Percentiles rank a stretch among this genome's conserved stretches.
These are phyloP conservation scores for Metarhizium guizhouense DNA, from an alignment of 2,329 filamentous ascomycete species.

Conservation along the genomic window DNA sequence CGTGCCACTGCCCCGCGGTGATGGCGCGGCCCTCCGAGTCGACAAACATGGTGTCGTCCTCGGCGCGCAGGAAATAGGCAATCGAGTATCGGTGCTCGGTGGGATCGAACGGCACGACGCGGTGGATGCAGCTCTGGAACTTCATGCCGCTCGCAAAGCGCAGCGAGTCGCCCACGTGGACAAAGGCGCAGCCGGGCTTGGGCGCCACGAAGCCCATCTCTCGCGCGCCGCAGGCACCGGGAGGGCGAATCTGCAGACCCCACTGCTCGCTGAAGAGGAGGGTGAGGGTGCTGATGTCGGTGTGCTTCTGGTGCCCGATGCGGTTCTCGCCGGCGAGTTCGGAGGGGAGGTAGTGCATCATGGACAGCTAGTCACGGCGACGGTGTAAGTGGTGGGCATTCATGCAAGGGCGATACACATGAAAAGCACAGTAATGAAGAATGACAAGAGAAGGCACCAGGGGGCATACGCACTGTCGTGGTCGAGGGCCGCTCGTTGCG, in stretches of 20 bases:
- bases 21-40: constrained; percentile 45
- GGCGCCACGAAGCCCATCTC: constrained; percentile 47
- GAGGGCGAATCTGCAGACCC: constrained; percentile 47
- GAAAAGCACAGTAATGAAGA: too few relatives aligned
- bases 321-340: constrained; percentile 31
- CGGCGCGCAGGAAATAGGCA: constrained; percentile 48
- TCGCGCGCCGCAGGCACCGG: constrained; percentile 27
- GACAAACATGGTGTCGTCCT: constrained; percentile 46
- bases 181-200: constrained; percentile 39
- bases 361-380: constrained; percentile 29
- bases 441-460: too few relatives aligned
- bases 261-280: constrained; percentile 47
- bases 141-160: constrained; percentile 44
- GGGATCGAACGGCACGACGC: constrained; percentile 43
- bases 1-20: constrained; percentile 45
- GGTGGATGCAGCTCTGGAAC: constrained; percentile 48
- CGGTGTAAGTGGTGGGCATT: constrained; percentile 20
- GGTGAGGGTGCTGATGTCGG: constrained; percentile 46
- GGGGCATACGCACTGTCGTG: neutral
- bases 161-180: constrained; percentile 51
- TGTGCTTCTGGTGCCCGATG: constrained; percentile 48
- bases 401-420: too few relatives aligned
- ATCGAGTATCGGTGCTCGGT: constrained; percentile 48
- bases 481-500: constrained; percentile 33
- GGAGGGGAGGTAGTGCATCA: constrained; percentile 45